Conservation (phyloP, 495 filamentous ascomycete species). For the Xylaria curta region DNA sequence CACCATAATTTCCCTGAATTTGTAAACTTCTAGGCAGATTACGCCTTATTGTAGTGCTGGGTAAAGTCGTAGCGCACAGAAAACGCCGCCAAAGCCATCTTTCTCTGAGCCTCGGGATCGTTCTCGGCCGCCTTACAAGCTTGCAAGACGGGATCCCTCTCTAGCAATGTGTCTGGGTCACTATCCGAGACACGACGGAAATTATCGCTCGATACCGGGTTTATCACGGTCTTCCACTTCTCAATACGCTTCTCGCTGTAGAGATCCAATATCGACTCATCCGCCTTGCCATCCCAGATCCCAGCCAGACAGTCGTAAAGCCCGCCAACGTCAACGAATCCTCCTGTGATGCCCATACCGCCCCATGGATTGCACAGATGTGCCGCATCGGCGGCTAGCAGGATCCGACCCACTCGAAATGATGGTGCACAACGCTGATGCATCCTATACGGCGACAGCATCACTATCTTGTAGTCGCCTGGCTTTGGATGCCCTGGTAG, state of each 20-base stretch:
- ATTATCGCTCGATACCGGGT: slow-evolving; percentile 63
- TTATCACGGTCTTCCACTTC: slow-evolving; percentile 62
- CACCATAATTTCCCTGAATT: neutral
- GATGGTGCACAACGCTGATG: slow-evolving; percentile 65
- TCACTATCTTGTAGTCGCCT: slow-evolving; percentile 60
- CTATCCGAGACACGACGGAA: slow-evolving; percentile 49
- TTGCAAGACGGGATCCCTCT: slow-evolving; percentile 50
- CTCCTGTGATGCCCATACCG: slow-evolving; percentile 66
- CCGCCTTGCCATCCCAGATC: slow-evolving; percentile 60
- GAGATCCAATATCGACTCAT: slow-evolving; percentile 62
- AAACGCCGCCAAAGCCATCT: slow-evolving; percentile 40
- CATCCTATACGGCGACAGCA: slow-evolving; percentile 64
- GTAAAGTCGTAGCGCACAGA: slow-evolving; percentile 52
- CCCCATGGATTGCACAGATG: slow-evolving; percentile 65
- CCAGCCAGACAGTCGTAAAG: slow-evolving; percentile 64
- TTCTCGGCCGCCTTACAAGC: slow-evolving; percentile 44
- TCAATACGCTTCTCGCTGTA: slow-evolving; percentile 63
- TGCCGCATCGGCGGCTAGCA: slow-evolving; percentile 66
- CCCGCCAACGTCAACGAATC: slow-evolving; percentile 64
- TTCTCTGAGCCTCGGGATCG: slow-evolving; percentile 37
- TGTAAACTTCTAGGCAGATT: neutral
- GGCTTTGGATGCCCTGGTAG: slow-evolving; percentile 66
- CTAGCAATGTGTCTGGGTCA: slow-evolving; percentile 44
- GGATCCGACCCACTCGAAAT: slow-evolving; percentile 62
- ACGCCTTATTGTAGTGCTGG: slow-evolving; percentile 46